Evolutionary conservation across 2,329 filamentous ascomycete genomes (phyloP), one percentile per base, ranked within the genome.

Genomic region (Fusarium oxysporum): DNA sequence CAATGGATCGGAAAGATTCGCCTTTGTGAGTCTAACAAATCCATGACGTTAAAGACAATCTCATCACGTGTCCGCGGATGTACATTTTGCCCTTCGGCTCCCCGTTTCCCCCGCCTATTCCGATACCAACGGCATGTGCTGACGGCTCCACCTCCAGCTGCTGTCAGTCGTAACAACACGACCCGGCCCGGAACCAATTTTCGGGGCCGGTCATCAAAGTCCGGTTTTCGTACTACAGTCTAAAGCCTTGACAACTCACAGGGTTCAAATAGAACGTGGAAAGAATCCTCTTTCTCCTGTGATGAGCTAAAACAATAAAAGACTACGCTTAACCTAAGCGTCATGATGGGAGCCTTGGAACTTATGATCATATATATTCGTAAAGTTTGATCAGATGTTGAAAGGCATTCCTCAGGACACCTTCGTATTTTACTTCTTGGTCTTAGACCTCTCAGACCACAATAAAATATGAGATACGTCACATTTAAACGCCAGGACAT

Each of bases 21-120:
- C 72, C 65, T 45, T 43, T 13, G 23, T 37, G 38, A 60, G 37
- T 48, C 41, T 28, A 70, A 19, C 12, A 51, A 65, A 60, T 76
- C 72, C 63, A 76, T 76, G 74, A 76, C 74, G 74, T 65, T 50
- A 45, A 68, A 51, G 59, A 59, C 33, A 33, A 50, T 32, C 33
- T 67, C 61, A 68, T 77, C 76, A 77, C 76, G 76, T 77, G 76
- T 63, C 62, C 64, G 60, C 72, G 70, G 73, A 75, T 74, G 51
- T 65, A 28, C 56, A 25, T 74, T 73, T 71, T 73, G 60, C 74
- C 74, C 33, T 71, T 70, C 69, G 50, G 63, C 69, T 68, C 67
- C 62, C 62, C 57, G 30, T 68, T 45, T 63, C 55, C 71, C 63
- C 71, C 70, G 58, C 68, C 58, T 41, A 62, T 66, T 59, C 64